These are phyloP conservation scores for Abrus pulchellus DNA, from an alignment of 306 rosid genomes.

Conservation along the genomic window DNA sequence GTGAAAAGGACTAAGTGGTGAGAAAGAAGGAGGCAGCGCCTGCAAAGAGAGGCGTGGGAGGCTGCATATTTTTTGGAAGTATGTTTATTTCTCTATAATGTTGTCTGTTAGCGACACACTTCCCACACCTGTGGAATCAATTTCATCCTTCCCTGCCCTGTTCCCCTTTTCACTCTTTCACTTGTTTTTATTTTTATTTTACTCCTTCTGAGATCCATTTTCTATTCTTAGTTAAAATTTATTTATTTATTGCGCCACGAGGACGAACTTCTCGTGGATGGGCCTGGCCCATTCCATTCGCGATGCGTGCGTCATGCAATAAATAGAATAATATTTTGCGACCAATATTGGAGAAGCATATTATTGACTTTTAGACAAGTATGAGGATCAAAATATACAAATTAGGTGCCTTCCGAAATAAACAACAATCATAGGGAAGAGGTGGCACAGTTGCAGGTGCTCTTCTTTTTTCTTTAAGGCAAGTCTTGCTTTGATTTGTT, in stretches of 20 bases:
- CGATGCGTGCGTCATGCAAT: background rate
- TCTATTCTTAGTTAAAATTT: background rate
- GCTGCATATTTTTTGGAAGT: constrained; percentile 20
- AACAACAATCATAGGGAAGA: constrained; percentile 15
- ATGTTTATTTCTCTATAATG: background rate
- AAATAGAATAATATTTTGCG: background rate
- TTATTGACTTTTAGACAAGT: constrained; percentile 25
- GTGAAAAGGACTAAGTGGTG: constrained; percentile 39
- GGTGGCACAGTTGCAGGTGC: background rate
- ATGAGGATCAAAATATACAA: background rate
- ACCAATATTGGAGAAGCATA: background rate
- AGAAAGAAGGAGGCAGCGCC: background rate
- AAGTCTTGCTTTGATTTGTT: background rate
- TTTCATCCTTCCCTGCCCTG: constrained; percentile 31
- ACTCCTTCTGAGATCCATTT: constrained; percentile 10
- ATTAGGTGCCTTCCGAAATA: constrained; percentile 1
- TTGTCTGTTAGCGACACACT: constrained; percentile 1
- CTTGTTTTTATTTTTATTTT: background rate
- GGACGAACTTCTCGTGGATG: constrained; percentile 25
- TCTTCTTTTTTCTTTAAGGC: constrained; percentile 12
- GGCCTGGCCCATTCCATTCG: constrained; percentile 27
- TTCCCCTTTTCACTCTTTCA: background rate
- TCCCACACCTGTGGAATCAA: constrained; percentile 51
- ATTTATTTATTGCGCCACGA: background rate
- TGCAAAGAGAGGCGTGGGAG: constrained; percentile 29